Conservation (phyloP, 495 filamentous ascomycete species). For the Aspergillus nanangensis region DNA sequence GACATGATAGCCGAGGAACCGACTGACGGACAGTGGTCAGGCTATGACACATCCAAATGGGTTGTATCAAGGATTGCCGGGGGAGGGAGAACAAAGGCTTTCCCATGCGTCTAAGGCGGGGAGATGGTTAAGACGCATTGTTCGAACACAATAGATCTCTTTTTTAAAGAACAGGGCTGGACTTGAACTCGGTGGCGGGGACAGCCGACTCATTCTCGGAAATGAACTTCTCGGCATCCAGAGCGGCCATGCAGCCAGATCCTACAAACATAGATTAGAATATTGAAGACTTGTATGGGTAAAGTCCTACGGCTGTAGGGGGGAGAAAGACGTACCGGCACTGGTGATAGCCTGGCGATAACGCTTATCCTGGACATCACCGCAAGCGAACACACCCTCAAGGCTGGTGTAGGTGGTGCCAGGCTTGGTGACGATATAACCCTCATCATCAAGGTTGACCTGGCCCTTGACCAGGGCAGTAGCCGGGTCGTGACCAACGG, state of each 20-base stretch:
- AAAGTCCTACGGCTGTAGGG: too few relatives aligned
- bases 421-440: constrained; percentile 84
- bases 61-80: not conserved
- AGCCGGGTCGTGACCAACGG: constrained; percentile 94
- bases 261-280: too few relatives aligned
- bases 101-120: constrained; percentile 9
- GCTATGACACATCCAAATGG: too few relatives aligned
- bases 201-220: constrained; percentile 62
- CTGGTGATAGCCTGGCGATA: constrained; percentile 98
- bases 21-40: too few relatives aligned
- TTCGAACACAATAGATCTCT: not conserved
- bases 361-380: constrained; percentile 97
- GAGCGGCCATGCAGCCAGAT: constrained; percentile 87
- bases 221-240: constrained; percentile 91
- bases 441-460: constrained; percentile 78
- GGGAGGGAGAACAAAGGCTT: not conserved
- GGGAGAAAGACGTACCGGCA: constrained; percentile 65
- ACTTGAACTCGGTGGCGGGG: constrained; percentile 53
- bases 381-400: constrained; percentile 92
- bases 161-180: constrained; percentile 58
- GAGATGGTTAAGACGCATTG: not conserved
- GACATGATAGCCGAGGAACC: too few relatives aligned
- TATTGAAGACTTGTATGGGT: too few relatives aligned
- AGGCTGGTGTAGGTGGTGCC: constrained; percentile 86
- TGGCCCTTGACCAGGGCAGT: constrained; percentile 83